phyloP scores from a whole-genome alignment of 139 green algal species.

The Yamagishiella unicocca region DNA sequence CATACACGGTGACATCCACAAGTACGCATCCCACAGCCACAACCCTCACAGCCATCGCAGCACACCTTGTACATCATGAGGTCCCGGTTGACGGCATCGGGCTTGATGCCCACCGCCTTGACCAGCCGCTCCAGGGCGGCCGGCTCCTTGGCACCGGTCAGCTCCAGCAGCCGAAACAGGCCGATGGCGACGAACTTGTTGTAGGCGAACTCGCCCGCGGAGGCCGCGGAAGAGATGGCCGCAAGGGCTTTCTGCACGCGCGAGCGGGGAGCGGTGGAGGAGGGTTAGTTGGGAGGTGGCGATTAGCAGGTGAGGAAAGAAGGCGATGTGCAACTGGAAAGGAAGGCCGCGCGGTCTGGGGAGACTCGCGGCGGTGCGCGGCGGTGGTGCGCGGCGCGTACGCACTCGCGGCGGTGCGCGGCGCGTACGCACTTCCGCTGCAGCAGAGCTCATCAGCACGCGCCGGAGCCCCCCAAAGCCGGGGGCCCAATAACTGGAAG shows the following conservation, averaged over 20 bases:
- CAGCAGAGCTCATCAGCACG: too few relatives aligned
- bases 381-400: too few relatives aligned
- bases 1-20: neutral
- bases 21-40: neutral
- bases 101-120: constrained; percentile 77
- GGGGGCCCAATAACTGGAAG: too few relatives aligned
- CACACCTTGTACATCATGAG: constrained; percentile 89
- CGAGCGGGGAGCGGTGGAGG: neutral
- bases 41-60: neutral
- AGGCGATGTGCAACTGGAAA: too few relatives aligned
- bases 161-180: constrained; percentile 91
- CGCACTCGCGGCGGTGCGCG: too few relatives aligned
- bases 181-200: constrained; percentile 95
- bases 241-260: constrained; percentile 75
- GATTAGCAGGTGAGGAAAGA: neutral
- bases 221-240: constrained; percentile 62
- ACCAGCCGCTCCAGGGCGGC: constrained; percentile 85
- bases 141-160: constrained; percentile 91
- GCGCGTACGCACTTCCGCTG: too few relatives aligned
- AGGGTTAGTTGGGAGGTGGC: neutral
- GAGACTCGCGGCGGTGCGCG: too few relatives aligned
- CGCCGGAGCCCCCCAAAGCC: too few relatives aligned
- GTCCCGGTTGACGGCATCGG: constrained; percentile 87
- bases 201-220: constrained; percentile 82
- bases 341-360: too few relatives aligned